A percentile compares a stretch with the other conserved stretches of the same genome.
phyloP scores from a whole-genome alignment of 2,329 filamentous ascomycete genomes.

The Penicillium glabrum region DNA sequence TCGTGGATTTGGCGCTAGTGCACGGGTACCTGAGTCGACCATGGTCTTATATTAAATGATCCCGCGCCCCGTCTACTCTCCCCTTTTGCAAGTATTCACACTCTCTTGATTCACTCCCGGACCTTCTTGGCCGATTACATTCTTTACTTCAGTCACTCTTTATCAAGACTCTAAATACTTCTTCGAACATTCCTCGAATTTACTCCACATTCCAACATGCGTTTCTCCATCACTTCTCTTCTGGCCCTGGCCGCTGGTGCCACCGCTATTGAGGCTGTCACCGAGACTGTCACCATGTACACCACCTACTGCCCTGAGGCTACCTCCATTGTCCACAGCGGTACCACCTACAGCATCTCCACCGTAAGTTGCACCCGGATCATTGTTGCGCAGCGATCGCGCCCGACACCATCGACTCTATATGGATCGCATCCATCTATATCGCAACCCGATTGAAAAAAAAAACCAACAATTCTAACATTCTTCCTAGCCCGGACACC shows the following conservation, averaged over 20 bases:
- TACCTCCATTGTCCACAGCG: constrained; percentile 63
- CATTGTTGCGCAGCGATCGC: neutral
- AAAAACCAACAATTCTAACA: constrained; percentile 1
- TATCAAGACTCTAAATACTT: constrained; percentile 1
- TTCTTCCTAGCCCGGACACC: constrained; percentile 57
- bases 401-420: neutral
- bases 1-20: constrained; percentile 5
- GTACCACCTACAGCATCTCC: constrained; percentile 68
- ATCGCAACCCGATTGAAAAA: neutral
- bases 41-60: constrained; percentile 12
- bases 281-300: constrained; percentile 65
- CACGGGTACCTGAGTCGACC: constrained; percentile 24
- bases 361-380: constrained; percentile 40
- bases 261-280: constrained; percentile 47
- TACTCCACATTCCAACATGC: constrained; percentile 45
- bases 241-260: constrained; percentile 42
- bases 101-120: constrained; percentile 17
- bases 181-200: constrained; percentile 3
- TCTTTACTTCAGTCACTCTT: constrained; percentile 9
- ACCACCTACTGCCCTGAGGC: constrained; percentile 72
- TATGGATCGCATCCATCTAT: neutral
- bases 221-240: constrained; percentile 48
- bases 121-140: constrained; percentile 24
- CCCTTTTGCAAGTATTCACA: constrained; percentile 15
- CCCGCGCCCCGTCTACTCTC: constrained; percentile 5